phyloP scores from a whole-genome alignment of 306 rosid species.

The Sophora flavescens region DNA sequence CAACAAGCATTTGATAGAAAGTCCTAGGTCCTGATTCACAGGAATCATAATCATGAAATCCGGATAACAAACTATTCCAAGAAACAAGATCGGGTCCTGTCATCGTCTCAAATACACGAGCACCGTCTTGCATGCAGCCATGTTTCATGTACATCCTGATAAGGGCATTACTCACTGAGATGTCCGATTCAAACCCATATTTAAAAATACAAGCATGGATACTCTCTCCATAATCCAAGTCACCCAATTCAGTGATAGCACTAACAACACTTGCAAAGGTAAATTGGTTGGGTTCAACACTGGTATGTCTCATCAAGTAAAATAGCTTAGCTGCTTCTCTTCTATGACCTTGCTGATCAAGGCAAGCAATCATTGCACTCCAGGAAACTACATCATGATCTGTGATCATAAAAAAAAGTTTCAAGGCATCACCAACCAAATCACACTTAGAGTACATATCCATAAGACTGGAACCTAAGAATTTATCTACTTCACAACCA shows the following conservation, averaged over 20 bases:
- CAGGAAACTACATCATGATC: conserved; percentile 54
- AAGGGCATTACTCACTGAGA: conserved; percentile 47
- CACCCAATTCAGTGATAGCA: conserved; percentile 41
- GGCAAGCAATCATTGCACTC: conserved; percentile 55
- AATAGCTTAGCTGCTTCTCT: conserved; percentile 48
- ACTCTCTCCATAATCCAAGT: conserved; percentile 49
- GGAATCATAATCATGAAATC: conserved; percentile 47
- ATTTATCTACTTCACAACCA: conserved; percentile 50
- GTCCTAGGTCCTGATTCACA: conserved; percentile 44
- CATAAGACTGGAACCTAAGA: conserved; percentile 48
- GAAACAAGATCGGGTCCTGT: conserved; percentile 44
- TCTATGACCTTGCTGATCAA: conserved; percentile 50
- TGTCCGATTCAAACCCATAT: conserved; percentile 48
- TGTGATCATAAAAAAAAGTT: conserved; percentile 38
- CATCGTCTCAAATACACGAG: conserved; percentile 47
- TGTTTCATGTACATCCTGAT: conserved; percentile 55
- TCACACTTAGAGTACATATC: conserved; percentile 48
- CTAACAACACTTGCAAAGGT: conserved; percentile 53
- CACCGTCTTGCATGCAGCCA: conserved; percentile 43
- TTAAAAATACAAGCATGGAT: conserved; percentile 51
- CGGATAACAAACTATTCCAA: conserved; percentile 53
- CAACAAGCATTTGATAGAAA: conserved; percentile 47
- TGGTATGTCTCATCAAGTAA: conserved; percentile 43
- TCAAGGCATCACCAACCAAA: conserved; percentile 43
- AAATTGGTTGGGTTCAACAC: conserved; percentile 50